Evolutionary conservation across 768 basidiomycete species (phyloP), one percentile per base, ranked within the genome.

Genomic region (Tremella yokohamensis): DNA sequence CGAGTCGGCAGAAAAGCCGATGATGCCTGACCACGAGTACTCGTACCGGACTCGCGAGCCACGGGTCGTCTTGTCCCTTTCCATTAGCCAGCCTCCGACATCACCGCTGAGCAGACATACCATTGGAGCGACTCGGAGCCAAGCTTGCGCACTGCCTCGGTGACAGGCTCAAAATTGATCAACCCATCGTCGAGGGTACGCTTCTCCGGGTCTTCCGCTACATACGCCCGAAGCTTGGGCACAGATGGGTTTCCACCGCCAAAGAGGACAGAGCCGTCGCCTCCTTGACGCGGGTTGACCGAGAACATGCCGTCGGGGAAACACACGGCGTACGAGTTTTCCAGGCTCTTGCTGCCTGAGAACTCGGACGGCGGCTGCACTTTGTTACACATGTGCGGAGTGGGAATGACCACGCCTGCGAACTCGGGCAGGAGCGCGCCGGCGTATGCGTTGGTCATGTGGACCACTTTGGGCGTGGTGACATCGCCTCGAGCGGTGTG

Each of bases 381-480:
- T 83, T 53, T 85, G 79, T 20, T 80, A 61, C 24, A 66, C 65
- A 66, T 63, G 40, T 69, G 64, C 16, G 62, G 62, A 1, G 52
- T 38, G 1, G 58, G 62, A 9, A 54, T 48, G 40, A 52, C 57
- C 18, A 40, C 58, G 42, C 55, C 39, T n/a, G 19, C 42, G 2
- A 54, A 48, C 49, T 64, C 58, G 11, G 59, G 48, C 8, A 94
- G 79, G 39, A 93, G 82, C 65, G 87, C 81, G 1, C 85, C 82
- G 8, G 85, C 82, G 59, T 92, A 90, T 0, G 79, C 91, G 65
- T 94, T 94, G 6, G 89, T 91, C 0, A 88, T 89, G 69, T 92
- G 89, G 3, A 94, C 77, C 44, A 93, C 82, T 54, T 83, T 83
- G 19, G 80, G 74, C 64, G 86, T 84, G 1, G 71, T 39, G 22